Conservation (phyloP, 345 rosid genomes). For the Ceriops tagal region DNA sequence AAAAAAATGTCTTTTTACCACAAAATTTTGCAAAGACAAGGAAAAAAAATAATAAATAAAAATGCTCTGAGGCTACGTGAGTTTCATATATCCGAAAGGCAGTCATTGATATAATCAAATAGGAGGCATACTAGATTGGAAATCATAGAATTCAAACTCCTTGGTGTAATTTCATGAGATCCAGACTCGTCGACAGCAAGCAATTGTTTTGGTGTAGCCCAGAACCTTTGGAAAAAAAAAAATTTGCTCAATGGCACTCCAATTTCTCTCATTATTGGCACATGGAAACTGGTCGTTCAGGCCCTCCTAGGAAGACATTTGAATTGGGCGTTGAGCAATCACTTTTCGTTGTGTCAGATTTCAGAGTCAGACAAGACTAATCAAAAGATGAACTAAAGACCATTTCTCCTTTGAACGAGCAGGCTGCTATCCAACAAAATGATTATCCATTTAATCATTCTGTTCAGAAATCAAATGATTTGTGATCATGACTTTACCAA, state of each 20-base stretch:
- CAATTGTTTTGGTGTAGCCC: not conserved
- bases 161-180: not conserved
- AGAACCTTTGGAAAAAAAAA: not conserved
- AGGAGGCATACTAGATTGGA: not conserved
- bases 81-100: no score
- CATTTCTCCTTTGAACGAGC: conserved; percentile 1
- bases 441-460: not conserved
- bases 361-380: not conserved
- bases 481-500: not conserved
- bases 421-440: not conserved
- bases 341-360: not conserved
- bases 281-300: not conserved
- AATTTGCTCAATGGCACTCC: not conserved
- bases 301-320: not conserved
- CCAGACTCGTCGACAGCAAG: not conserved
- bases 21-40: no score
- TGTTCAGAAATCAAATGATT: not conserved
- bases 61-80: no score
- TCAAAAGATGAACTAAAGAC: conserved; percentile 6
- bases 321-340: conserved; percentile 12
- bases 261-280: not conserved
- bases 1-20: no score
- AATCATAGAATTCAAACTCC: not conserved
- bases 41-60: no score
- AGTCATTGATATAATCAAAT: no score